Evolutionary conservation across 2,329 filamentous ascomycete genomes (phyloP).

Genomic region (Aspergillus ibericus): DNA sequence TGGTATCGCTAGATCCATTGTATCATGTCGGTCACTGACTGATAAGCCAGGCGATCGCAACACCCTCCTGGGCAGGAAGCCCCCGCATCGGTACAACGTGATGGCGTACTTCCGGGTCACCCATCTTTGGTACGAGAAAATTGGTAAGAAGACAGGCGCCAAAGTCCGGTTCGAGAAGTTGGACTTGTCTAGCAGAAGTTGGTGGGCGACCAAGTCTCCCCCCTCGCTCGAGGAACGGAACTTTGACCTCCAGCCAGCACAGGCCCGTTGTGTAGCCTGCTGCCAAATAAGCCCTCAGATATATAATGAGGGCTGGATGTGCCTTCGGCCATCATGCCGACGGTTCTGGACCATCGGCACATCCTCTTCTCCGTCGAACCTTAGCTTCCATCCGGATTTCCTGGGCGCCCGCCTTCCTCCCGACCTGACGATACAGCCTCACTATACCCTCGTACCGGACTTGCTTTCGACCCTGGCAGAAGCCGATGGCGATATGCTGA

Average conservation of each 20-base stretch:
- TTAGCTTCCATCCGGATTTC: slow-evolving; percentile 58
- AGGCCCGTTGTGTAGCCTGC: slow-evolving; percentile 46
- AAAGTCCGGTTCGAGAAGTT: slow-evolving; percentile 68
- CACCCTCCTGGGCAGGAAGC: slow-evolving; percentile 47
- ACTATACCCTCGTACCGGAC: slow-evolving; percentile 43
- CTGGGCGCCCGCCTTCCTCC: slow-evolving; percentile 55
- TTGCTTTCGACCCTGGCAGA: slow-evolving; percentile 40
- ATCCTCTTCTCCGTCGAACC: slow-evolving; percentile 25
- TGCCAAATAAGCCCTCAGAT: slow-evolving; percentile 31
- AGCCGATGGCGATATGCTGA: slow-evolving; percentile 43
- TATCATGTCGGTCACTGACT: slow-evolving; percentile 6
- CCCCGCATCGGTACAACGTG: slow-evolving; percentile 63
- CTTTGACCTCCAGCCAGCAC: slow-evolving; percentile 24
- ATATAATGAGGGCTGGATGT: slow-evolving; percentile 58
- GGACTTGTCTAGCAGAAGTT: slow-evolving; percentile 52
- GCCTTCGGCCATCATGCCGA: slow-evolving; percentile 53
- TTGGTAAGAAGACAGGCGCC: slow-evolving; percentile 44
- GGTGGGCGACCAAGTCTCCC: slow-evolving; percentile 55
- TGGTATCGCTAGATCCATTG: slow-evolving; percentile 18
- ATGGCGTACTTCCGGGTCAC: slow-evolving; percentile 70
- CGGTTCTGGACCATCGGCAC: slow-evolving; percentile 56
- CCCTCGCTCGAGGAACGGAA: slow-evolving; percentile 33
- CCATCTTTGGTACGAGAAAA: slow-evolving; percentile 66
- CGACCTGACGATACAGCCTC: slow-evolving; percentile 34
- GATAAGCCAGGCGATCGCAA: slow-evolving; percentile 52